phyloP scores from a whole-genome alignment of 106 monocot species.

The Allium fistulosum region DNA sequence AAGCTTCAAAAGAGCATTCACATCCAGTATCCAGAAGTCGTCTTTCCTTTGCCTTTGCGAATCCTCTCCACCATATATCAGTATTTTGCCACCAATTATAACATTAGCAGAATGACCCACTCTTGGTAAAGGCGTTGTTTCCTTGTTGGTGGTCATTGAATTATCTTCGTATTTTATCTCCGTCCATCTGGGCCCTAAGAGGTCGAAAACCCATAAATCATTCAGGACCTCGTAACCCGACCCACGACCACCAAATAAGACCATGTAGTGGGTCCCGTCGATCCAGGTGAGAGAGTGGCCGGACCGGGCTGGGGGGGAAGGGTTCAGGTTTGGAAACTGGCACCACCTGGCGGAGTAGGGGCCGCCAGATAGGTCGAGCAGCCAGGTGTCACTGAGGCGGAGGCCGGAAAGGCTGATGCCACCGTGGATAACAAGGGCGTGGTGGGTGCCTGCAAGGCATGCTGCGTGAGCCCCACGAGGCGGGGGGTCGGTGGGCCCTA shows the following conservation, averaged over 20 bases:
- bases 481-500: slow-evolving; percentile 42
- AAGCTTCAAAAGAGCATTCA: slow-evolving; percentile 13
- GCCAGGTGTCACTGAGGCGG: slow-evolving; percentile 72
- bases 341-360: slow-evolving; percentile 42
- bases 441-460: slow-evolving; percentile 36
- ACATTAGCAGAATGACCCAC: slow-evolving; percentile 74
- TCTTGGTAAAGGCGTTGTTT: slow-evolving; percentile 39
- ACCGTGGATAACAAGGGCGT: slow-evolving; percentile 69
- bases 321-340: slow-evolving; percentile 15
- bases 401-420: slow-evolving; percentile 59
- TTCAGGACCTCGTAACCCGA: slow-evolving; percentile 70
- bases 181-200: slow-evolving; percentile 52
- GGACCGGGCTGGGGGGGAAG: slow-evolving; percentile 65
- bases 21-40: slow-evolving; percentile 80
- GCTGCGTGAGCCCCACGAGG: slow-evolving; percentile 88
- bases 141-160: slow-evolving; percentile 7
- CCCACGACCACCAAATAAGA: slow-evolving; percentile 80
- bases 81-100: slow-evolving; percentile 55
- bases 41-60: slow-evolving; percentile 68
- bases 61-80: slow-evolving; percentile 91
- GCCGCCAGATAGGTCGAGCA: slow-evolving; percentile 48
- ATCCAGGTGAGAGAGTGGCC: slow-evolving; percentile 84
- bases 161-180: slow-evolving; percentile 36
- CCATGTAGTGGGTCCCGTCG: slow-evolving; percentile 32
- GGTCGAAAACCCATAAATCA: slow-evolving; percentile 75